These are phyloP conservation scores for Phytophthora sp. DNA, from an alignment of 352 stramenopile genomes.

Conservation along the genomic window DNA sequence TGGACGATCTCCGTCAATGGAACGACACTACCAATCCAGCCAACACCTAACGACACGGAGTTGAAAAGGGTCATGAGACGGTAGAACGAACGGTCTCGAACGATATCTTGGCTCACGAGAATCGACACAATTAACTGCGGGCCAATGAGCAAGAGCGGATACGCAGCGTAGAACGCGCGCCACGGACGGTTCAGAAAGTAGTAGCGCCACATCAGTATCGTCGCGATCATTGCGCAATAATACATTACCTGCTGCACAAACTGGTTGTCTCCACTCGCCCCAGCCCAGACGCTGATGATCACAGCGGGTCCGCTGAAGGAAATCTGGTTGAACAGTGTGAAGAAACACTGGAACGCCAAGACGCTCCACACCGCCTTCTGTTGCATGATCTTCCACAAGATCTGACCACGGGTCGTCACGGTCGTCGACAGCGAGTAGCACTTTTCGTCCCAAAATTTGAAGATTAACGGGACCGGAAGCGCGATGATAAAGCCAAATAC, in stretches of 20 bases:
- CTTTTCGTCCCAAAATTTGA: slow-evolving; percentile 52
- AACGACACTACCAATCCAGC: slow-evolving; percentile 40
- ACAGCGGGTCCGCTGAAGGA: slow-evolving; percentile 33
- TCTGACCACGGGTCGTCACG: slow-evolving; percentile 44
- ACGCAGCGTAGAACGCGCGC: slow-evolving; percentile 40
- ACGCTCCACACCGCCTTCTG: slow-evolving; percentile 60
- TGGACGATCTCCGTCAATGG: slow-evolving; percentile 62
- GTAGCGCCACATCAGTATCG: slow-evolving; percentile 40
- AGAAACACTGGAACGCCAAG: slow-evolving; percentile 49
- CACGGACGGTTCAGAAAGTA: slow-evolving; percentile 55
- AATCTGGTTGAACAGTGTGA: slow-evolving; percentile 49
- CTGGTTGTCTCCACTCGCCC: slow-evolving; percentile 28
- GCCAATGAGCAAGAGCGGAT: slow-evolving; percentile 35
- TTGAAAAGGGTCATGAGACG: slow-evolving; percentile 32
- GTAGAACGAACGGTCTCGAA: slow-evolving; percentile 42
- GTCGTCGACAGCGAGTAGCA: slow-evolving; percentile 47
- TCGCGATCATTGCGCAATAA: slow-evolving; percentile 31
- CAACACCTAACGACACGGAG: slow-evolving; percentile 26
- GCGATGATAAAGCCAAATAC: slow-evolving; percentile 42
- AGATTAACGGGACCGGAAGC: slow-evolving; percentile 41
- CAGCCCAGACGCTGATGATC: slow-evolving; percentile 40
- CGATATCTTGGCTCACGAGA: slow-evolving; percentile 37
- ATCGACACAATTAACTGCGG: slow-evolving; percentile 33
- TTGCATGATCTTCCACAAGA: slow-evolving; percentile 62
- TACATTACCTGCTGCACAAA: slow-evolving; percentile 32